Conservation (phyloP, 73 alveolate genomes). For the Paramecium pentaurelia region DNA sequence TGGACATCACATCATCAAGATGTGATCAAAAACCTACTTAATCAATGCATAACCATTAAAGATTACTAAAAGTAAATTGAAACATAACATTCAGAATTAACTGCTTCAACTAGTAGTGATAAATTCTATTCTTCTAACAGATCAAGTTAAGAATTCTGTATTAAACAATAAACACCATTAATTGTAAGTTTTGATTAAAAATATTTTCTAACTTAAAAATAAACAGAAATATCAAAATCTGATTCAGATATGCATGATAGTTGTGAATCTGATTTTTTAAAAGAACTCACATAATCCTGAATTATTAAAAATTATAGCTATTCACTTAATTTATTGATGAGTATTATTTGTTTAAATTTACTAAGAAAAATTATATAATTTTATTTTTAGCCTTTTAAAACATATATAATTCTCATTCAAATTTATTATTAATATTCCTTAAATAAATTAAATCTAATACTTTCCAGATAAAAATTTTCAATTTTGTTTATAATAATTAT, state of each 20-base stretch:
- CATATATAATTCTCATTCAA: too few species aligned
- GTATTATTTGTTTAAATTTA: background rate
- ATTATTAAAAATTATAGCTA: background rate
- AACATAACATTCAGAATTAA: background rate
- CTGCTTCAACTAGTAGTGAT: slow-evolving; percentile 19
- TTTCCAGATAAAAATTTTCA: too few species aligned
- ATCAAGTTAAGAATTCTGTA: background rate
- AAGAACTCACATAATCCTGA: background rate
- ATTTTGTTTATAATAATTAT: too few species aligned
- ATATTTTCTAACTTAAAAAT: background rate
- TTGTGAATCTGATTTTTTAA: slow-evolving; percentile 42
- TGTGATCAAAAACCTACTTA: background rate
- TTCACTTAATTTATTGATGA: background rate
- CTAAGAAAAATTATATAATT: background rate
- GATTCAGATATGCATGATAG: slow-evolving; percentile 40
- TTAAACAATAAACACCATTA: background rate
- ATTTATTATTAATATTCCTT: too few species aligned
- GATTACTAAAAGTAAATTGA: background rate
- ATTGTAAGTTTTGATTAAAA: slow-evolving; percentile 23
- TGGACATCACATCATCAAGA: slow-evolving; percentile 33
- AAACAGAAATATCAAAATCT: background rate
- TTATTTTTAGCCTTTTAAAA: background rate
- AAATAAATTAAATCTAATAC: too few species aligned
- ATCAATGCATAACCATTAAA: background rate
- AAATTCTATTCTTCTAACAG: background rate